A percentile compares a stretch with the other conserved stretches of the same genome.
Conservation (phyloP, 2,329 filamentous ascomycete genomes). For the Penicillium brasilianum region DNA sequence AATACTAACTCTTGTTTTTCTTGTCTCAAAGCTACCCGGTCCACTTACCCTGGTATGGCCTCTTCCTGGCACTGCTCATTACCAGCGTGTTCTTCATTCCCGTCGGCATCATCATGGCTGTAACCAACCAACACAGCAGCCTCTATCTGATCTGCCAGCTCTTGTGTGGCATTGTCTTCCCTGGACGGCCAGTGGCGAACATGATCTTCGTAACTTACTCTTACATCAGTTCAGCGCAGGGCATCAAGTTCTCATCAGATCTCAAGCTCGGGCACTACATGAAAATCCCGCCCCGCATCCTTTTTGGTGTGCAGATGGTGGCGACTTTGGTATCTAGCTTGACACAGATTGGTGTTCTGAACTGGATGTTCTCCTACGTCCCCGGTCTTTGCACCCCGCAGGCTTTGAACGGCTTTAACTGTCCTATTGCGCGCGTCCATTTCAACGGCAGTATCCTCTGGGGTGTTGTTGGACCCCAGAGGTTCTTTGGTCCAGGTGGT, state of each 20-base stretch:
- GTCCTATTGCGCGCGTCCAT: conserved; percentile 83
- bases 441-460: conserved; percentile 90
- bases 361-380: conserved; percentile 87
- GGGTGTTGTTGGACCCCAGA: conserved; percentile 81
- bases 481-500: conserved; percentile 79
- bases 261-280: conserved; percentile 73
- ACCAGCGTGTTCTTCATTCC: conserved; percentile 85
- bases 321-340: conserved; percentile 72
- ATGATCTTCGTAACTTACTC: conserved; percentile 94
- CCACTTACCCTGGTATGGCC: conserved; percentile 83
- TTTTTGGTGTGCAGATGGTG: conserved; percentile 64
- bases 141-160: conserved; percentile 87
- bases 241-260: conserved; percentile 86
- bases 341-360: conserved; percentile 82
- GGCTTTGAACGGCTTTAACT: conserved; percentile 87
- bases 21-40: conserved; percentile 69
- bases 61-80: conserved; percentile 77
- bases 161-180: conserved; percentile 80
- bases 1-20: conserved; percentile 23
- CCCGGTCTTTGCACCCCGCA: conserved; percentile 75
- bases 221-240: conserved; percentile 86
- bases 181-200: conserved; percentile 83
- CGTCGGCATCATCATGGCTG: conserved; percentile 90
- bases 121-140: conserved; percentile 86
- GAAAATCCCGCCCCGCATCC: conserved; percentile 65